Evolutionary conservation across 148 eudicot genomes (phyloP).

Genomic region (Rhododendron griersonianum): DNA sequence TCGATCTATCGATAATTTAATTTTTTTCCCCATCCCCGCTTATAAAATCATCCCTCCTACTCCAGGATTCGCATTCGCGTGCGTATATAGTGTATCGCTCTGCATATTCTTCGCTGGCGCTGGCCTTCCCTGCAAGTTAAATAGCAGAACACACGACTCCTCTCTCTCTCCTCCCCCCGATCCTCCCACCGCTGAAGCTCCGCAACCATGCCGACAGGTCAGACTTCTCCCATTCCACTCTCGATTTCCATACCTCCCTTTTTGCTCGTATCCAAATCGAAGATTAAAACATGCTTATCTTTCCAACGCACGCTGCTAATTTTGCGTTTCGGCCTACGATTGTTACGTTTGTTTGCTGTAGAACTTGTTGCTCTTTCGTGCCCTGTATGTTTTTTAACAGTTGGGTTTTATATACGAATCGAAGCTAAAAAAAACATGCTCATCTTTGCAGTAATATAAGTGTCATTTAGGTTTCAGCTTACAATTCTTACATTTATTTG

Average conservation of each 20-base stretch:
- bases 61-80: not conserved
- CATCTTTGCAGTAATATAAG: not conserved
- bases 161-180: slow-evolving; percentile 2
- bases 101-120: not conserved
- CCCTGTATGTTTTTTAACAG: not conserved
- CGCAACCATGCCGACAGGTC: slow-evolving; percentile 33
- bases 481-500: not conserved
- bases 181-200: slow-evolving; percentile 14
- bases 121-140: slow-evolving; percentile 25
- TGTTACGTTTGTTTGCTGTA: not conserved
- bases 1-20: not conserved
- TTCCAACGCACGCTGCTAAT: not conserved
- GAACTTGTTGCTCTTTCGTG: not conserved
- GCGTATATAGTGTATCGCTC: not conserved
- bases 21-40: not conserved
- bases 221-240: not conserved
- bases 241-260: not conserved
- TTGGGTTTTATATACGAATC: not conserved
- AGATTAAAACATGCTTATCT: not conserved
- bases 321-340: not conserved
- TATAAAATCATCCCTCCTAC: not conserved
- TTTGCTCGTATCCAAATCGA: not conserved
- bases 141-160: slow-evolving; percentile 1
- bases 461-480: not conserved
- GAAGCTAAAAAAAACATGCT: not conserved